A percentile compares a stretch with the other conserved stretches of the same genome.
These are phyloP conservation scores for Shiraia sp. DNA, from an alignment of 2,329 filamentous ascomycete genomes.

Conservation along the genomic window DNA sequence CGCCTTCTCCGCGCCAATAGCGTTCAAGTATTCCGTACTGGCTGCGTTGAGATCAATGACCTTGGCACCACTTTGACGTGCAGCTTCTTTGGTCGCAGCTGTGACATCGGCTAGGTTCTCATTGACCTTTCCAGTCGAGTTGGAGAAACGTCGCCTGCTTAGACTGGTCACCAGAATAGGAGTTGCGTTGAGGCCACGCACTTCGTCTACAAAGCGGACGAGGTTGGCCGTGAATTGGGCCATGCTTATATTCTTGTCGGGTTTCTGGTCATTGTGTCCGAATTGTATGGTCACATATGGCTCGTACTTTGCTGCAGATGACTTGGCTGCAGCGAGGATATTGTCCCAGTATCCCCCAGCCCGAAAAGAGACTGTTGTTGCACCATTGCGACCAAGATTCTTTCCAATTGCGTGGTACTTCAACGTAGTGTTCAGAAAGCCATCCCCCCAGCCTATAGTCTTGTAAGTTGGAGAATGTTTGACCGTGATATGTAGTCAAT, in stretches of 20 bases:
- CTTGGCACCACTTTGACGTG: conserved; percentile 41
- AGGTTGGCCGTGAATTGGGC: conserved; percentile 56
- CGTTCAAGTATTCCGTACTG: conserved; percentile 55
- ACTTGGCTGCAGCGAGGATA: conserved; percentile 49
- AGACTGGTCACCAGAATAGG: conserved; percentile 59
- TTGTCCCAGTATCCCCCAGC: conserved; percentile 57
- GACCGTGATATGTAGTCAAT: neutral
- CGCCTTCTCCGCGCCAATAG: conserved; percentile 53
- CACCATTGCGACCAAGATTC: conserved; percentile 59
- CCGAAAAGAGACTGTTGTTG: conserved; percentile 60
- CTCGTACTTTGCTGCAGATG: conserved; percentile 41
- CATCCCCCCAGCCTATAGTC: conserved; percentile 57
- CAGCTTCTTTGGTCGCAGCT: conserved; percentile 52
- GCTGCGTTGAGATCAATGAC: conserved; percentile 58
- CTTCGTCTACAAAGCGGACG: conserved; percentile 44
- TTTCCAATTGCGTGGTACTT: conserved; percentile 53
- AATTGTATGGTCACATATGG: conserved; percentile 62
- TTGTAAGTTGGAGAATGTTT: neutral
- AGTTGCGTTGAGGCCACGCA: conserved; percentile 29
- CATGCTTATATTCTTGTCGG: conserved; percentile 49
- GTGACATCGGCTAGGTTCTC: conserved; percentile 53
- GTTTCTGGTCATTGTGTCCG: conserved; percentile 64
- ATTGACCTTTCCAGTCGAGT: conserved; percentile 42
- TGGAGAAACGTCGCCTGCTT: conserved; percentile 53
- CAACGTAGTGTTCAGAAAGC: conserved; percentile 56